A percentile compares a stretch with the other conserved stretches of the same genome.
Evolutionary conservation across 2,329 filamentous ascomycete genomes (phyloP).

Genomic region (Epichloe glyceriae): DNA sequence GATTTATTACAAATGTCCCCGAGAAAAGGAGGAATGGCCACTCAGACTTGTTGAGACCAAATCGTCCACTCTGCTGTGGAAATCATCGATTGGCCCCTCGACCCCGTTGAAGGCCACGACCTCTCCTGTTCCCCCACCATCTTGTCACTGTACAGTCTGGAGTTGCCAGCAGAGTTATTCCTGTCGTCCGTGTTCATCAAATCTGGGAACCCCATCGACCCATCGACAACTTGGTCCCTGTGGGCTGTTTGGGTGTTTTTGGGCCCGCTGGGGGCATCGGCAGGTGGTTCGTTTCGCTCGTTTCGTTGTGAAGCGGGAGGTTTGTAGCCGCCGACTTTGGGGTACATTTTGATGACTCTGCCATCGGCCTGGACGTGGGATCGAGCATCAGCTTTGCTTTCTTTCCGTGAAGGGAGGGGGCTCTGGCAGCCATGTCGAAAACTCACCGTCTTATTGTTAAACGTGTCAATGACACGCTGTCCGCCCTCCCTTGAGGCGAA

Average conservation of each 20-base stretch:
- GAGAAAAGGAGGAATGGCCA: neutral
- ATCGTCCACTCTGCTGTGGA: neutral
- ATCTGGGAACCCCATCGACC: constrained; percentile 40
- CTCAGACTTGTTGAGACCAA: neutral
- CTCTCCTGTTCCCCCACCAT: constrained; percentile 20
- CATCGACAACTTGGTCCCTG: constrained; percentile 35
- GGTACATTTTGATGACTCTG: constrained; percentile 58
- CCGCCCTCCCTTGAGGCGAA: constrained; percentile 62
- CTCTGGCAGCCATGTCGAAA: neutral
- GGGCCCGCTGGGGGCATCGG: constrained; percentile 20
- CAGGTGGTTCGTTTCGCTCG: constrained; percentile 15
- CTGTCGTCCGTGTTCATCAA: constrained; percentile 22
- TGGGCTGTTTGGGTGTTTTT: constrained; percentile 13
- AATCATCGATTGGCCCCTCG: neutral
- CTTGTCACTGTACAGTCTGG: constrained; percentile 42
- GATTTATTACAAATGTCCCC: neutral
- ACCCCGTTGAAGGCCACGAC: constrained; percentile 15
- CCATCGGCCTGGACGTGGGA: constrained; percentile 50
- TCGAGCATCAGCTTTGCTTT: neutral
- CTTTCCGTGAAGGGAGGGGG: neutral
- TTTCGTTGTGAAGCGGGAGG: constrained; percentile 10
- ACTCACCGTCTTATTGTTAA: constrained; percentile 65
- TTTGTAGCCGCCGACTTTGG: constrained; percentile 40
- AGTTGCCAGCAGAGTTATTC: constrained; percentile 14
- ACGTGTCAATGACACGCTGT: constrained; percentile 60